Evolutionary conservation across 768 basidiomycete species (phyloP), one percentile per base, ranked within the genome.

Genomic region (Agrocybe pediades): DNA sequence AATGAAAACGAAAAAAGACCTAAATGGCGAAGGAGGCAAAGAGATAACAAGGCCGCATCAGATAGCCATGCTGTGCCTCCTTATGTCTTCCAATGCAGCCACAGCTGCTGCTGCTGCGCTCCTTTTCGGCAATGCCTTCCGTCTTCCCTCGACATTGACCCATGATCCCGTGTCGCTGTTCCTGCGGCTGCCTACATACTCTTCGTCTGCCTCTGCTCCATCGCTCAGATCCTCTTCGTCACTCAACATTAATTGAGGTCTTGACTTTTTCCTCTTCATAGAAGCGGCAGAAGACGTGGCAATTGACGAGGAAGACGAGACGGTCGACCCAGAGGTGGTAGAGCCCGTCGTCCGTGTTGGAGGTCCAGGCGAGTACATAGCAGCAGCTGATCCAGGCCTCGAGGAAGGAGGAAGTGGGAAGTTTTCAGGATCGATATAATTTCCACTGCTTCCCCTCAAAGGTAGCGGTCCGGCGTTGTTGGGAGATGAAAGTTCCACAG

Each of bases 151-250:
- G 23, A 81, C 63, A 64, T 84, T 84, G 41, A 79, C 72, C 81
- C 84, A 85, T 23, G 68, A 62, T 19, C 54, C 58, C 36, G 54
- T 50, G 7, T 52, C 69, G 57, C 56, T 62, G 54, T 64, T 59
- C 49, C 63, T 62, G 30, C 62, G 58, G 36, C 67, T 71, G 16
- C 56, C 58, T 9, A 78, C 70, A 51, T 76, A 85, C 67, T 89
- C 88, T 17, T 77, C 86, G 64, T 90, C 88, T 2, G 86, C 87
- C 58, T 89, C 82, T n/a, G 77, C 80, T 1, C 84, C 86, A 29
- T 86, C 88, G 57, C 83, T 85, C 51, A 15, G 13, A n/a, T 36
- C 33, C 33, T 87, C 85, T 1, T 81, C 78, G 26, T 78, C 75
- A 1, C 73, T 69, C 17, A 66, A 26, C 20, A 55, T 48, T 15